Conservation (phyloP, 1,284 basidiomycete species). For the Cryptococcus sp. region DNA sequence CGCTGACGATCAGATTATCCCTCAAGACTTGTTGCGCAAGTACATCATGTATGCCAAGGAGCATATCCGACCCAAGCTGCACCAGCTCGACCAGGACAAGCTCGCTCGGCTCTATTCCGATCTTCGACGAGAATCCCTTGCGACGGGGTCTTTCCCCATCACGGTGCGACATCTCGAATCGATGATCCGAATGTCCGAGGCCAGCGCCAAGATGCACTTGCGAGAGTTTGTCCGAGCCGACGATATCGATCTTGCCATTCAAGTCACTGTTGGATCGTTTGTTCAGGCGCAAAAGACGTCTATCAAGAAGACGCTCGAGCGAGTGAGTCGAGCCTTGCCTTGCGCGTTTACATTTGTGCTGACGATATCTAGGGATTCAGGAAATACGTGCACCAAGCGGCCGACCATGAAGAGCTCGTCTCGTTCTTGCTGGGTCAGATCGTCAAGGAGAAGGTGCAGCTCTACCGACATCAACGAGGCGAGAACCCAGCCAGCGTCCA, state of each 20-base stretch:
- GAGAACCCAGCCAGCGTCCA: conserved; percentile 68
- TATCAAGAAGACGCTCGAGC: conserved; percentile 94
- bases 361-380: conserved; percentile 67
- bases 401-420: conserved; percentile 91
- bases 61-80: conserved; percentile 83
- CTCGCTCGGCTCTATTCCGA: conserved; percentile 93
- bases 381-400: conserved; percentile 91
- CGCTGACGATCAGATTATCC: conserved; percentile 66
- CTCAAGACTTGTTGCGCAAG: conserved; percentile 94
- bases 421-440: conserved; percentile 90
- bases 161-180: conserved; percentile 97
- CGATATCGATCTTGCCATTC: conserved; percentile 96
- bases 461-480: conserved; percentile 66
- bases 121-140: conserved; percentile 87
- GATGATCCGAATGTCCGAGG: conserved; percentile 99
- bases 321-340: conserved; percentile 55
- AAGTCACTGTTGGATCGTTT: conserved; percentile 90
- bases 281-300: conserved; percentile 96
- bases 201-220: conserved; percentile 96
- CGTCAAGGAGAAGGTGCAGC: conserved; percentile 88
- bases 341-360: neutral
- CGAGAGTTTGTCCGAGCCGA: conserved; percentile 92
- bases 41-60: conserved; percentile 99
- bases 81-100: conserved; percentile 94
- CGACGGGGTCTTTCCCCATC: conserved; percentile 96